Evolutionary conservation across 1,284 basidiomycete genomes (phyloP), one percentile per base, ranked within the genome.

Genomic region (Austropuccinia psidii): DNA sequence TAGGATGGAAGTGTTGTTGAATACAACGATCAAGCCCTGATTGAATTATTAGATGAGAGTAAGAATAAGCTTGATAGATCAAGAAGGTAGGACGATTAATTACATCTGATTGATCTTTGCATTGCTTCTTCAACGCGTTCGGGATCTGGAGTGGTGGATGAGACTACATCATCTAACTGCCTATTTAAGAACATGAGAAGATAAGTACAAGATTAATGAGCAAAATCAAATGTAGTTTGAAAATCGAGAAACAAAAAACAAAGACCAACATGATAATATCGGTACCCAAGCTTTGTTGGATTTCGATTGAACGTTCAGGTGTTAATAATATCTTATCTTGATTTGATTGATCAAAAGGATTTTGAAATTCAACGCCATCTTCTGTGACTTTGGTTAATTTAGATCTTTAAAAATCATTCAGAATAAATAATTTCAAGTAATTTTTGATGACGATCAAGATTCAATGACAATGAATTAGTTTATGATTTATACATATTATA

Each of bases 21-120:
- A 92, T 90, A 78, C 90, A 92, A 67, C 91, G 84, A 79, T 93
- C 90, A 7, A 93, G 85, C 90, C 90, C 77, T 78, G 49, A 21
- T 21, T 27, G 11, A 21, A 33, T 27, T 52, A 21, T 50, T 37
- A 41, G 41, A n/a, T 41, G 6, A 21, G n/a, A 19, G 50, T 41
- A 58, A 54, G 13, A 54, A 33, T n/a, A 31, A 37, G n/a, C 33
- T 31, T 31, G 50, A 0, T 89, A 90, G 64, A 89, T 84, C 80
- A 86, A 85, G 87, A 21, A 52, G 29, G 31, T 11, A 37, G 39
- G 15, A 43, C 3, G 24, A 19, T 11, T 21, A 73, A 73, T 50
- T 31, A 75, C 76, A 77, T 61, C 76, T 61, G n/a, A 77, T 69
- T 39, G 75, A 75, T 37, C 78, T 74, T 39, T 75, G 76, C 77